phyloP scores from a whole-genome alignment of 257 asterid genomes.

The Fraxinus quadrangulata region DNA sequence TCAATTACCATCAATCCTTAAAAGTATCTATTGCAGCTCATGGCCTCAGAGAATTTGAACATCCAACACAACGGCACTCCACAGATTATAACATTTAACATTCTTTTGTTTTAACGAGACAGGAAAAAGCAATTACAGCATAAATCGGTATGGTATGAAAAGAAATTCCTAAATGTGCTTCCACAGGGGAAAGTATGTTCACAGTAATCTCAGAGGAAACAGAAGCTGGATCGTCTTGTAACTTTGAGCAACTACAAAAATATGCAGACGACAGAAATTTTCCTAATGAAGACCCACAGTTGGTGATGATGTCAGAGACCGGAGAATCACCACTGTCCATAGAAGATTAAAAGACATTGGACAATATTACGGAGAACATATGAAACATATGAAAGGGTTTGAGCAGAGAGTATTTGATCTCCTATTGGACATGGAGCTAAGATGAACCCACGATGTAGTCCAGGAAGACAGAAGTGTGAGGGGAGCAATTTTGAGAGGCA shows the following conservation, averaged over 20 bases:
- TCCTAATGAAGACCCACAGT: neutral
- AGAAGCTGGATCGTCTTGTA: neutral
- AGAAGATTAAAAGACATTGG: neutral
- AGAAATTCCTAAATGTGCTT: neutral
- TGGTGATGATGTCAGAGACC: neutral
- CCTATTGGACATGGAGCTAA: neutral
- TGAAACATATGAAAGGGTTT: neutral
- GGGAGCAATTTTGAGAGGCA: neutral
- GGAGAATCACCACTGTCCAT: neutral
- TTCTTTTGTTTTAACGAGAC: neutral
- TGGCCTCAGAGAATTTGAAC: neutral
- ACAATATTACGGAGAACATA: neutral
- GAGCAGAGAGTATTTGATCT: neutral
- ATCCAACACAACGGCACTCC: neutral
- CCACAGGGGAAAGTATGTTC: neutral
- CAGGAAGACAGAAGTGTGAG: neutral
- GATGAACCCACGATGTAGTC: neutral
- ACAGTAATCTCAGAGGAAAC: neutral
- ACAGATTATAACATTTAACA: neutral
- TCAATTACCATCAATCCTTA: slow-evolving; percentile 1
- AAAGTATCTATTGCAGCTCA: slow-evolving; percentile 6
- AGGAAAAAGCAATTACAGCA: neutral
- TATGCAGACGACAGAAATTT: neutral
- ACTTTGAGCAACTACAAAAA: neutral
- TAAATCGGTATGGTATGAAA: neutral